Base-by-base conservation (phyloP, 1,284 basidiomycete genomes). In the Thecaphora thlaspeos region DNA sequence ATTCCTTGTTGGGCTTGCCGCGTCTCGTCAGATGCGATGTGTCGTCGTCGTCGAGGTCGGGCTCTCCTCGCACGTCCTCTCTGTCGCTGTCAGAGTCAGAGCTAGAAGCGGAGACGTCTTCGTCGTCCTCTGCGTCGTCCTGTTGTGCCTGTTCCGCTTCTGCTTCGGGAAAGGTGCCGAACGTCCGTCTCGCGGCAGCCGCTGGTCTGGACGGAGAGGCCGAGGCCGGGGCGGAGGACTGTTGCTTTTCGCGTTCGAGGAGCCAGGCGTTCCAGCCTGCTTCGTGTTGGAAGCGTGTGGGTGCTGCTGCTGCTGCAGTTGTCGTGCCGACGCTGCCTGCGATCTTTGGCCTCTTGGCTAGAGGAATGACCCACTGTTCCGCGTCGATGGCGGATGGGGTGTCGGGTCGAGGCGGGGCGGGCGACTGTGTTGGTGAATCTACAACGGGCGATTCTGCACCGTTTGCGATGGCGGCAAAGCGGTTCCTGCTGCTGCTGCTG, bases 231-330 rank as follows among this genome's bases (percentile, higher is more conserved):
- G 41, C 15, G 26, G 24, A 22, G 32, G n/a, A n/a, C 30, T 40
- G 22, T 47, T 23, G 42, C 34, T 17, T 11, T 12, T 59, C 46
- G 2, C 41, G 45, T 4, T 46, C 34, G 28, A 65, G 53, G 17
- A 65, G 26, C 62, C 62, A 65, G 34, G 58, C 51, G 50, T 65
- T 58, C 19, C 61, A 65, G 14, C 61, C 61, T 22, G 55, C 45
- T 15, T 63, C 49, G 26, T 63, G 55, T 4, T 30, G 37, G 38
- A 63, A 51, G 26, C 4, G 61, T 55, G 36, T 49, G 51, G 0
- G 56, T 48, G 2, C 50, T 34, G 7, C 56, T 55, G 26, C 44
- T 55, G 1, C 53, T 48, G 2, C n/a, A n/a, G n/a, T n/a, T n/a
- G n/a, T n/a, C n/a, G n/a, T n/a, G n/a, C n/a, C n/a, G n/a, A n/a